phyloP scores from a whole-genome alignment of 2,329 filamentous ascomycete species.

The Pseudogymnoascus sp. region DNA sequence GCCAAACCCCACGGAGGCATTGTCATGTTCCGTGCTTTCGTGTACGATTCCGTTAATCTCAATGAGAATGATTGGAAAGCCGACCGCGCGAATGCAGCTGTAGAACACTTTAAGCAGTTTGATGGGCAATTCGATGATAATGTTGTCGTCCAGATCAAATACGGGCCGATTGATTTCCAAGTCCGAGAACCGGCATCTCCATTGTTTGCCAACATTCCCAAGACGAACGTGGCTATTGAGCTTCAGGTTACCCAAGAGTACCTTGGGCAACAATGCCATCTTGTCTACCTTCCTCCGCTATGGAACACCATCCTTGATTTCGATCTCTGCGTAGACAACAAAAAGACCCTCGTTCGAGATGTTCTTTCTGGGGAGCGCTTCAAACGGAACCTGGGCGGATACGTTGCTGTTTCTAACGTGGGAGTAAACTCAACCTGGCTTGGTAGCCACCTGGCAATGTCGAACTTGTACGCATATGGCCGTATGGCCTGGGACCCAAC shows the following conservation, averaged over 20 bases:
- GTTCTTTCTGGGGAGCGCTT: slow-evolving; percentile 54
- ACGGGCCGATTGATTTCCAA: slow-evolving; percentile 66
- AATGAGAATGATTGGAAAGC: slow-evolving; percentile 52
- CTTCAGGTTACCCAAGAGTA: slow-evolving; percentile 62
- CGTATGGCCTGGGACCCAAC: slow-evolving; percentile 56
- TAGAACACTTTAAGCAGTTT: slow-evolving; percentile 55
- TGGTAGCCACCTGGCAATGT: slow-evolving; percentile 60
- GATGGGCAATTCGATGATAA: slow-evolving; percentile 62
- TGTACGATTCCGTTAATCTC: slow-evolving; percentile 49
- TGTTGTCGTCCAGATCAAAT: slow-evolving; percentile 65
- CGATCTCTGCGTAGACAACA: slow-evolving; percentile 51
- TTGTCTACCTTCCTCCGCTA: slow-evolving; percentile 58
- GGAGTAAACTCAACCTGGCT: slow-evolving; percentile 60
- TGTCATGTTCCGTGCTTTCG: slow-evolving; percentile 64
- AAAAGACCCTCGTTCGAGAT: slow-evolving; percentile 47
- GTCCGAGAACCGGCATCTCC: slow-evolving; percentile 59
- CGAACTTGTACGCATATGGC: slow-evolving; percentile 63
- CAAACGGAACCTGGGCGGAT: slow-evolving; percentile 48
- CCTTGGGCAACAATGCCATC: slow-evolving; percentile 59
- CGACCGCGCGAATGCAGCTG: slow-evolving; percentile 61
- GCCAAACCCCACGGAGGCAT: slow-evolving; percentile 50
- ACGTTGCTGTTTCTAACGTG: slow-evolving; percentile 58
- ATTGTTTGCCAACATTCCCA: slow-evolving; percentile 44
- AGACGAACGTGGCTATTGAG: slow-evolving; percentile 48
- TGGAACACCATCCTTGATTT: slow-evolving; percentile 63